These are phyloP conservation scores for Microascus cirrosus DNA, from an alignment of 2,329 filamentous ascomycete species.

Conservation along the genomic window DNA sequence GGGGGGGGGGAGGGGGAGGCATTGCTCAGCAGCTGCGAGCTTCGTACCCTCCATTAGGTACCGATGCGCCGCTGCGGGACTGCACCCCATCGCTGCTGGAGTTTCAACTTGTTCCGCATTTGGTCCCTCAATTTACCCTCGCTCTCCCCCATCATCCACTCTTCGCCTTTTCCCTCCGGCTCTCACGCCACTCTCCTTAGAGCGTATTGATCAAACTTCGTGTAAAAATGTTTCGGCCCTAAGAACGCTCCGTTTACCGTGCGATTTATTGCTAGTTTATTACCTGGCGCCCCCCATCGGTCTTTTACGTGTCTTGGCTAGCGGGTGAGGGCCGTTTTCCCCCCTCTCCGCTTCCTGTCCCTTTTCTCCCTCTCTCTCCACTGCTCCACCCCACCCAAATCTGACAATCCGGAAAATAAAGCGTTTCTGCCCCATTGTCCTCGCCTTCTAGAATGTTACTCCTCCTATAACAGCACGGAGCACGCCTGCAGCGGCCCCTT, in stretches of 20 bases:
- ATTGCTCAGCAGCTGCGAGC: too few species aligned
- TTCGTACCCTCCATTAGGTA: neutral
- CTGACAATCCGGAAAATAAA: neutral
- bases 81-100: neutral
- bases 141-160: neutral
- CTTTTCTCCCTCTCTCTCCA: neutral
- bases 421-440: slow-evolving; percentile 4
- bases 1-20: too few species aligned
- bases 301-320: neutral
- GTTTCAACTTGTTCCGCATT: neutral
- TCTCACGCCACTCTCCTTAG: neutral
- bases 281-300: too few species aligned
- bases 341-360: neutral
- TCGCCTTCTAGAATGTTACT: slow-evolving; percentile 6
- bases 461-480: slow-evolving; percentile 3
- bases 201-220: neutral
- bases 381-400: neutral
- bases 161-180: neutral
- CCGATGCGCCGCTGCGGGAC: neutral
- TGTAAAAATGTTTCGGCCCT: too few species aligned
- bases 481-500: slow-evolving; percentile 1
- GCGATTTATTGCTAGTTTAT: too few species aligned
- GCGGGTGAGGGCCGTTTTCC: neutral
- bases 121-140: neutral
- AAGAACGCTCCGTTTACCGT: too few species aligned